Percentiles rank a stretch among this genome's conserved stretches.
phyloP scores from a whole-genome alignment of 2,329 filamentous ascomycete genomes.

The Scedosporium dehoogii region DNA sequence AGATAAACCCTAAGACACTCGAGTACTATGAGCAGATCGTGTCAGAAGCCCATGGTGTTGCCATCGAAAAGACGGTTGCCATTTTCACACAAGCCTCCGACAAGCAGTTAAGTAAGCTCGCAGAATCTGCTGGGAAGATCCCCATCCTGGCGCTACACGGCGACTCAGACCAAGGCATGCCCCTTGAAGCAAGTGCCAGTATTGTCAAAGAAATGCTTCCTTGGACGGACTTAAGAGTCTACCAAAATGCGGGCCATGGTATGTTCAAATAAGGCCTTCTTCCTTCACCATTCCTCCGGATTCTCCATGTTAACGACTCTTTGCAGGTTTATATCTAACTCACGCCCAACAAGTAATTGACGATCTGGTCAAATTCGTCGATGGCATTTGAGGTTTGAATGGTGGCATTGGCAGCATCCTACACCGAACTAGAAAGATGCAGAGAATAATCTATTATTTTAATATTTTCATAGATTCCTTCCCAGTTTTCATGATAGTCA shows the following conservation, averaged over 20 bases:
- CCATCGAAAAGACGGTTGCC: neutral
- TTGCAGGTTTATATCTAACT: slow-evolving; percentile 1
- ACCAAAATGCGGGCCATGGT: slow-evolving; percentile 3
- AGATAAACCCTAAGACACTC: slow-evolving; percentile 1
- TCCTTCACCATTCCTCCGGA: neutral
- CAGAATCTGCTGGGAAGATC: neutral
- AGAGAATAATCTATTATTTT: too few relatives aligned
- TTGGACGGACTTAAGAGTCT: neutral
- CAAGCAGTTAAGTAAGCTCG: neutral
- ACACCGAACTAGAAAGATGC: too few relatives aligned
- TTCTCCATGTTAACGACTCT: too few relatives aligned
- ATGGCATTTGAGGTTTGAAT: too few relatives aligned
- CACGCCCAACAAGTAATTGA: neutral
- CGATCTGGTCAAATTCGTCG: neutral
- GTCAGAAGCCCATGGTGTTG: neutral
- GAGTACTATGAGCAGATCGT: slow-evolving; percentile 4
- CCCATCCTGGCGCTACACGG: neutral
- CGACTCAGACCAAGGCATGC: slow-evolving; percentile 1
- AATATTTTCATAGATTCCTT: too few relatives aligned
- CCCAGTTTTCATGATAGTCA: too few relatives aligned
- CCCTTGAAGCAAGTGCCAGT: neutral
- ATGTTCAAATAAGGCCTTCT: neutral
- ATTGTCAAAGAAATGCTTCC: slow-evolving; percentile 5
- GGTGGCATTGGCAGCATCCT: too few relatives aligned
- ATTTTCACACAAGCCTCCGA: neutral